Conservation (phyloP, 495 filamentous ascomycete genomes). For the Glutinoglossum americanum region DNA sequence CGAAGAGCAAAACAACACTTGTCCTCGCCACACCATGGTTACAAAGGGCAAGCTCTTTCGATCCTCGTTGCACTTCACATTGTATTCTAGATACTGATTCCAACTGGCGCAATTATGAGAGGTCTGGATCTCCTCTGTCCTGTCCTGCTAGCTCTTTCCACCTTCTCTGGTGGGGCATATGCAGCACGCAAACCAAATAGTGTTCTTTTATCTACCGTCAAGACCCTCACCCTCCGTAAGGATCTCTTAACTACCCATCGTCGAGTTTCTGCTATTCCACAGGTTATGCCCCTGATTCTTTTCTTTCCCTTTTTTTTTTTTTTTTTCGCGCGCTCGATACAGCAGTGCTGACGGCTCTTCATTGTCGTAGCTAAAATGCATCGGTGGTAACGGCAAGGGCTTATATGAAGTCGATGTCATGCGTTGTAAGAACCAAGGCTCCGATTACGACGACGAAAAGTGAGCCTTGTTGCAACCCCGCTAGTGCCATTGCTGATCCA, state of each 20-base stretch:
- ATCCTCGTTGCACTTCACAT: too few relatives aligned
- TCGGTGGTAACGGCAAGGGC: constrained; percentile 37
- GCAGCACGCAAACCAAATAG: constrained; percentile 26
- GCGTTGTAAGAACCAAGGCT: constrained; percentile 71
- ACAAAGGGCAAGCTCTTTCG: too few relatives aligned
- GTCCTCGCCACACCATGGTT: too few relatives aligned
- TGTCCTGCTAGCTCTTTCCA: constrained; percentile 11
- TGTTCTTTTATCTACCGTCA: constrained; percentile 57
- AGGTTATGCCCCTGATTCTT: constrained; percentile 17
- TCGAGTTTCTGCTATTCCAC: constrained; percentile 57
- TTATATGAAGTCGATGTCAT: constrained; percentile 57
- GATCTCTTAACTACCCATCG: constrained; percentile 44
- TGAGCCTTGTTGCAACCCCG: background rate
- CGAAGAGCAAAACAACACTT: too few relatives aligned
- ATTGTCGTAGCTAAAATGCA: constrained; percentile 35
- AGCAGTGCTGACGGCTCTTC: background rate
- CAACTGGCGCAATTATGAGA: too few relatives aligned
- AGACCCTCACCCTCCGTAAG: constrained; percentile 52
- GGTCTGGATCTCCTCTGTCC: constrained; percentile 1
- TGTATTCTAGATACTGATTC: too few relatives aligned
- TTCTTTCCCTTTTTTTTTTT: too few relatives aligned
- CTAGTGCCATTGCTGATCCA: constrained; percentile 3
- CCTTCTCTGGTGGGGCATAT: constrained; percentile 8
- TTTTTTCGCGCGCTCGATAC: background rate
- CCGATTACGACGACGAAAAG: constrained; percentile 19